Evolutionary conservation across 257 asterid species (phyloP).

Genomic region (Solanum medicagineum): DNA sequence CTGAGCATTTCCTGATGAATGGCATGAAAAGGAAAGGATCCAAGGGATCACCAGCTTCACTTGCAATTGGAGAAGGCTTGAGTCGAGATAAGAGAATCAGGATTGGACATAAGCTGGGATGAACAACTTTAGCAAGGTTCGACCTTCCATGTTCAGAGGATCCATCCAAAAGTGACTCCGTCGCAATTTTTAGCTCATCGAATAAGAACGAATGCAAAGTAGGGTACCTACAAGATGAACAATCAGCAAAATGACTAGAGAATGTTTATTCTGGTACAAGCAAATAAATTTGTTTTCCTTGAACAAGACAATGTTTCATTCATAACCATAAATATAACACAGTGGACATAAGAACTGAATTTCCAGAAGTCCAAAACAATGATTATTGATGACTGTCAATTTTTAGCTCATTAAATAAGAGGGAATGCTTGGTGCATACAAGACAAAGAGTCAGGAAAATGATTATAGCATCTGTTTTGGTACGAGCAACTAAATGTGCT

Average conservation of each 20-base stretch:
- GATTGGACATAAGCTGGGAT: conserved; percentile 92
- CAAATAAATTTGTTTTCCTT: background rate
- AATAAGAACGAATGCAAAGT: conserved; percentile 66
- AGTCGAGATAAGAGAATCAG: conserved; percentile 82
- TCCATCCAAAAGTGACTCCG: conserved; percentile 49
- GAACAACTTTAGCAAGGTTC: conserved; percentile 58
- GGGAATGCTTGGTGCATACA: conserved; percentile 82
- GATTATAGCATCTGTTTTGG: background rate
- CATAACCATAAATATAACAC: background rate
- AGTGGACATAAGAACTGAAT: background rate
- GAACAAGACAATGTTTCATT: background rate
- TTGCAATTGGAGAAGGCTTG: conserved; percentile 72
- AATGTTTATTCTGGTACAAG: background rate
- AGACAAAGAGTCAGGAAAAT: background rate
- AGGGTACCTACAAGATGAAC: conserved; percentile 62
- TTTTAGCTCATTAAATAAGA: conserved; percentile 63
- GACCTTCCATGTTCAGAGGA: conserved; percentile 38
- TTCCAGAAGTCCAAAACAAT: background rate
- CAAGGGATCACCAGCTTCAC: conserved; percentile 63
- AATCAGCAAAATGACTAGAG: background rate
- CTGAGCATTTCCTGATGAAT: conserved; percentile 74
- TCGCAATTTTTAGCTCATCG: conserved; percentile 71
- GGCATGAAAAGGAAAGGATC: conserved; percentile 87
- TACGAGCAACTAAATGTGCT: background rate
- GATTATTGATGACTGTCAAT: conserved; percentile 25